These are phyloP conservation scores for Mycothermus thermophilus DNA, from an alignment of 495 filamentous ascomycete species.

Conservation along the genomic window DNA sequence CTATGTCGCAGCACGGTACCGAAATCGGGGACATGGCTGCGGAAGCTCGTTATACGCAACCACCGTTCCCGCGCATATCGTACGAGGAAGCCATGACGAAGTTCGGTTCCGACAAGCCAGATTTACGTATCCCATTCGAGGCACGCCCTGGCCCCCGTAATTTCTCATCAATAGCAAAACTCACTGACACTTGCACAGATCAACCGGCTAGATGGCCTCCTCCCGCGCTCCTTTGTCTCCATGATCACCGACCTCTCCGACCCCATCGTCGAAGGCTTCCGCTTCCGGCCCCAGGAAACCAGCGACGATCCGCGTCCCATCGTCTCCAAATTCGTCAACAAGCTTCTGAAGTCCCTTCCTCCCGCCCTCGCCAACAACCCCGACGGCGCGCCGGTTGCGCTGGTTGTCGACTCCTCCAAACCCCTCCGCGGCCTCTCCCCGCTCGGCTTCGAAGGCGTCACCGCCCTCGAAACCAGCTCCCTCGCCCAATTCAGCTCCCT, in stretches of 20 bases:
- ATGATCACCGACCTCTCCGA: conserved; percentile 53
- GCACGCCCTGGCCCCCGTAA: conserved; percentile 21
- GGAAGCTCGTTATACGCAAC: conserved; percentile 5
- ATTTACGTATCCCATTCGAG: conserved; percentile 46
- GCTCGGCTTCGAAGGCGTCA: conserved; percentile 61
- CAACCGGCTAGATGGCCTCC: conserved; percentile 41
- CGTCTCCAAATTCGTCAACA: conserved; percentile 40
- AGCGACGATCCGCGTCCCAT: conserved; percentile 8
- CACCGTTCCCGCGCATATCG: conserved; percentile 31
- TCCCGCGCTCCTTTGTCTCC: conserved; percentile 50
- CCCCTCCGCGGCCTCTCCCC: conserved; percentile 60
- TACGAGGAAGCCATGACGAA: conserved; percentile 67
- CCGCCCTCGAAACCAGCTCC: conserved; percentile 21
- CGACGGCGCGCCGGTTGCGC: conserved; percentile 60
- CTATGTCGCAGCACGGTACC: neutral
- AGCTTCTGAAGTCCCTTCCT: conserved; percentile 55
- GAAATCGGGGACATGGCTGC: neutral
- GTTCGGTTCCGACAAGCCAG: conserved; percentile 88
- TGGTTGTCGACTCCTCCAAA: conserved; percentile 53
- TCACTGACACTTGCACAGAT: conserved; percentile 44
- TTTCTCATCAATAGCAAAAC: neutral
- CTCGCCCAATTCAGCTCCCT: conserved; percentile 11
- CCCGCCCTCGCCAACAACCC: conserved; percentile 47
- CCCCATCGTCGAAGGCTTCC: conserved; percentile 60
- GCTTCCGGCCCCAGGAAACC: conserved; percentile 29